Base-by-base conservation (phyloP, 2,329 filamentous ascomycete genomes). In the Alternaria dauci region DNA sequence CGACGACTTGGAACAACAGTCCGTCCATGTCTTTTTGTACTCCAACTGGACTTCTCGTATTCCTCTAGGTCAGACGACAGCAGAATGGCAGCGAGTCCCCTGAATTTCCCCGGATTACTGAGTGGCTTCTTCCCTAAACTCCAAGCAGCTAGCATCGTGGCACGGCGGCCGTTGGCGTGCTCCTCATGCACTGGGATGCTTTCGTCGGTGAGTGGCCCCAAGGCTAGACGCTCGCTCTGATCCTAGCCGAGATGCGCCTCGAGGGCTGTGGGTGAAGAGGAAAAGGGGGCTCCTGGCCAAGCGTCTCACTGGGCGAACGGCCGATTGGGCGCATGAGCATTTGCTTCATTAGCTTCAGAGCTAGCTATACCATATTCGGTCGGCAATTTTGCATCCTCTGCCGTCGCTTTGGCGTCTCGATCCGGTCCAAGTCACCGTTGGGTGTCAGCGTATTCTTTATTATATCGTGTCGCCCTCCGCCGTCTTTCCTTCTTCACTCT, bases 41-140 rank as follows among this genome's bases (percentile, higher is more conserved):
- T 41, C 44, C 36, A 3, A 26, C 3, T n/a, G 26, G 3, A n/a
- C 47, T 4, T 9, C 2, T 50, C 20, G 20, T 50, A 32, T 36
- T 50, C 30, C 20, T 34, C 32, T 25, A n/a, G 39, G 36, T 59
- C 36, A 50, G 53, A 55, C 47, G 46, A 56, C 46, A 26, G 32
- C 26, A 41, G 16, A 23, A 46, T 62, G 46, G 65, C 62, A 69
- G 59, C 46, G 9, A 55, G 62, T 62, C 72, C 74, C 73, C 72
- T 75, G 73, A 76, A 76, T 69, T 74, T 76, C 67, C 75, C 75
- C 74, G 67, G 70, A 64, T 75, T 74, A 75, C 75, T 74, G 71
- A 59, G 39, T 72, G 70, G 68, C 68, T 61, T 47, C 7, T 5
- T 44, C 58, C 66, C 67, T 65, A 65, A 16, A 1, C 72, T 53